Conservation (phyloP, 1,139 yeast genomes). For the Suhomyces bribrorum region DNA sequence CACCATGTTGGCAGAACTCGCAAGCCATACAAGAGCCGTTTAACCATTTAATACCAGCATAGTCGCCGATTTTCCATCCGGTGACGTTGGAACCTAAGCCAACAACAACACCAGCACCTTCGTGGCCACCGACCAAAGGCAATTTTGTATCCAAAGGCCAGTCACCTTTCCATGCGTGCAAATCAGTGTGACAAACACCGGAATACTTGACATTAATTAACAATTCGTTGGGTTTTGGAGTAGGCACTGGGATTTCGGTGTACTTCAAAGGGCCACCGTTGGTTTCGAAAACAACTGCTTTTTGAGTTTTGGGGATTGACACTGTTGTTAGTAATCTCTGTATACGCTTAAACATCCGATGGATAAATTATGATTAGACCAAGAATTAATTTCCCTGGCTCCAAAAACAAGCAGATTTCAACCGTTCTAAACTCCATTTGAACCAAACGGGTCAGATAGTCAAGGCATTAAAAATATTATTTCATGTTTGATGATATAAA, state of each 20-base stretch:
- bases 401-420: no score
- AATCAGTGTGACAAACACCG: slow-evolving; percentile 69
- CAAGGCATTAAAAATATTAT: no score
- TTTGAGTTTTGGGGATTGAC: slow-evolving; percentile 63
- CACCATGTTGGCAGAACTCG: slow-evolving; percentile 67
- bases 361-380: background rate
- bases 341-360: background rate
- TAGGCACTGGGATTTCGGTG: slow-evolving; percentile 65
- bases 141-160: slow-evolving; percentile 67
- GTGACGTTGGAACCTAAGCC: slow-evolving; percentile 67
- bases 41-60: slow-evolving; percentile 74
- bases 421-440: no score
- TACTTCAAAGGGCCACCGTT: slow-evolving; percentile 65
- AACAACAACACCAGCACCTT: slow-evolving; percentile 84
- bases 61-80: slow-evolving; percentile 73
- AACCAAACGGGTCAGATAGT: no score
- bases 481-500: no score
- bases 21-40: slow-evolving; percentile 74
- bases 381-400: no score
- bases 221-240: slow-evolving; percentile 59
- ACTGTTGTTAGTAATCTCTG: slow-evolving; percentile 5
- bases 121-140: slow-evolving; percentile 82
- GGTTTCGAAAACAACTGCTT: slow-evolving; percentile 70
- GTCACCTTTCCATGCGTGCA: slow-evolving; percentile 75
- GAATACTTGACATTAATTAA: slow-evolving; percentile 64